These are phyloP conservation scores for Clarireedia monteithiana DNA, from an alignment of 2,329 filamentous ascomycete genomes.

Conservation along the genomic window DNA sequence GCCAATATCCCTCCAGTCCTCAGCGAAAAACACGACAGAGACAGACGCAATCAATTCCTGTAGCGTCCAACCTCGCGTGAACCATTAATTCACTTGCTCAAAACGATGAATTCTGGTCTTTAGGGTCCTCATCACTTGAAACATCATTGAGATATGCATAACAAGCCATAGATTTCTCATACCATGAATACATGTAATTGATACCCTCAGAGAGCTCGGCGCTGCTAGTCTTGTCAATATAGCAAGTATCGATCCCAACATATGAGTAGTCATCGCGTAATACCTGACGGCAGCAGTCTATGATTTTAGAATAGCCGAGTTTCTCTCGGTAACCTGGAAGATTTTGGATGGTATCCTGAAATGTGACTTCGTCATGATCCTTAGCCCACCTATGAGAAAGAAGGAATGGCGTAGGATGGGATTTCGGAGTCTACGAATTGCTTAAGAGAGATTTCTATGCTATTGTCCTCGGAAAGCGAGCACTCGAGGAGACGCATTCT, in stretches of 20 bases:
- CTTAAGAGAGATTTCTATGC: neutral
- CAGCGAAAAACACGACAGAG: neutral
- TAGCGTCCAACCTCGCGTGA: conserved; percentile 4
- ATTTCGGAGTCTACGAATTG: neutral
- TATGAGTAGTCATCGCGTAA: neutral
- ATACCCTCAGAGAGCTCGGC: conserved; percentile 12
- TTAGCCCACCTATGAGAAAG: neutral
- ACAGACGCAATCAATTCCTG: conserved; percentile 4
- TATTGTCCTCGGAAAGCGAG: neutral
- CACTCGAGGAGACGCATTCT: neutral
- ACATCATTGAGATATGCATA: conserved; percentile 13
- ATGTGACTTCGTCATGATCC: neutral
- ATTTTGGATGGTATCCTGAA: neutral
- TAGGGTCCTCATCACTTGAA: neutral
- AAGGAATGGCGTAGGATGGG: neutral
- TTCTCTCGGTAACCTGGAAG: neutral
- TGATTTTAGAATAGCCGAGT: neutral
- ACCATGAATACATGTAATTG: conserved; percentile 14
- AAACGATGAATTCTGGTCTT: neutral
- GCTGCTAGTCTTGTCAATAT: conserved; percentile 13
- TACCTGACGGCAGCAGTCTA: neutral
- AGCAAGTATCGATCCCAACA: conserved; percentile 14
- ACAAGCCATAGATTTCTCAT: conserved; percentile 5
- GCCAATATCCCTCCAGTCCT: neutral
- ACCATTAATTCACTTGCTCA: conserved; percentile 1